Evolutionary conservation across 768 basidiomycete genomes (phyloP).

Genomic region (Crepidotus variabilis): DNA sequence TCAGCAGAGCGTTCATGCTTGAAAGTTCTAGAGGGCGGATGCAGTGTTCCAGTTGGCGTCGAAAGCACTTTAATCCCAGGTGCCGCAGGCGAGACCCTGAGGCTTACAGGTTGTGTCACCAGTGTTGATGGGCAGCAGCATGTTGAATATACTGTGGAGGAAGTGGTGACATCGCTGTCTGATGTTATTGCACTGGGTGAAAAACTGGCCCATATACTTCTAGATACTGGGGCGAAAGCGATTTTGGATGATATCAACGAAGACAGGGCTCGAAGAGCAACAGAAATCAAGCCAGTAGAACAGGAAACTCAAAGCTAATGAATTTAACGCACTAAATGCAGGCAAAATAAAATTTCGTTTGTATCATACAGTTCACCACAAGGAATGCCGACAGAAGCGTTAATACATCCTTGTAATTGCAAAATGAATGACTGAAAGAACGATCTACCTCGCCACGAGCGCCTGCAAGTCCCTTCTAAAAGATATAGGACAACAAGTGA

Average conservation of each 20-base stretch:
- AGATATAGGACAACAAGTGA: conserved; percentile 53
- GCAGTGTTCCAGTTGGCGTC: conserved; percentile 94
- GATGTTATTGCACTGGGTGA: conserved; percentile 72
- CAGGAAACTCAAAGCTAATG: background rate
- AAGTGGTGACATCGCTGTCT: conserved; percentile 43
- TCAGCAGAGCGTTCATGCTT: conserved; percentile 86
- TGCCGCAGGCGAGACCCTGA: conserved; percentile 34
- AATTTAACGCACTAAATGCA: background rate
- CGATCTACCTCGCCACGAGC: conserved; percentile 68
- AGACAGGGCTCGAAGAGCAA: conserved; percentile 51
- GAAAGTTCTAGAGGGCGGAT: conserved; percentile 91
- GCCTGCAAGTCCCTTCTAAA: conserved; percentile 48
- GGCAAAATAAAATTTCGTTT: background rate
- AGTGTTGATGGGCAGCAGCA: conserved; percentile 71
- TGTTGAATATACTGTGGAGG: conserved; percentile 60
- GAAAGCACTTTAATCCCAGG: conserved; percentile 43
- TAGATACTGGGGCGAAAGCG: conserved; percentile 66
- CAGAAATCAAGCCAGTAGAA: conserved; percentile 31
- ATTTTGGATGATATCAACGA: conserved; percentile 83
- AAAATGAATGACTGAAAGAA: conserved; percentile 19
- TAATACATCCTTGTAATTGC: conserved; percentile 13
- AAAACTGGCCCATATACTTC: conserved; percentile 58
- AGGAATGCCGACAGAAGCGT: conserved; percentile 1
- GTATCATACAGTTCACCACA: conserved; percentile 10
- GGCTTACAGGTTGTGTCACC: conserved; percentile 80